These are phyloP conservation scores for Metschnikowia gelsemii DNA, from an alignment of 805 yeast genomes.

Conservation along the genomic window DNA sequence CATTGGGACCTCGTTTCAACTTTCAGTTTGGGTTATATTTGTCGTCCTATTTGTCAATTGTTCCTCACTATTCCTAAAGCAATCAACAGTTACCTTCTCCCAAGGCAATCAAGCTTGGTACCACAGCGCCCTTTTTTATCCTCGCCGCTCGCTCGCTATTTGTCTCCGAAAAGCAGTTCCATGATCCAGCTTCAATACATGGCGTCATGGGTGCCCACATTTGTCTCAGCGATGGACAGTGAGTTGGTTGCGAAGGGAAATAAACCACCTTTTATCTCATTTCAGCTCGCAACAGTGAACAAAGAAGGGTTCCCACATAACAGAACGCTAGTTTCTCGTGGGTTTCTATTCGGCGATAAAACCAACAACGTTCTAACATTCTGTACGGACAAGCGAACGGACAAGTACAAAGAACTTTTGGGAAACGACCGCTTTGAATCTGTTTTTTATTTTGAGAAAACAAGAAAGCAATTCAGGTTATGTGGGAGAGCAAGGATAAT, in stretches of 20 bases:
- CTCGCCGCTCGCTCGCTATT: too few species aligned
- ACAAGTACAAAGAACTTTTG: constrained; percentile 54
- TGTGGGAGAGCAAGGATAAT: constrained; percentile 59
- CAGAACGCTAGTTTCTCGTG: constrained; percentile 70
- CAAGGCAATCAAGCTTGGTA: too few species aligned
- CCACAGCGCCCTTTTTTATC: too few species aligned
- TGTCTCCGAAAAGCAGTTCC: too few species aligned
- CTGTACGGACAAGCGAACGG: constrained; percentile 70
- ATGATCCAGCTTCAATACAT: constrained; percentile 34
- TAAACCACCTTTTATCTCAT: constrained; percentile 51
- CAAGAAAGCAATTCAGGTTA: constrained; percentile 69
- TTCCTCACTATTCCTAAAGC: too few species aligned
- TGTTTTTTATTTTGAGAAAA: constrained; percentile 64
- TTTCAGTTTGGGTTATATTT: too few species aligned
- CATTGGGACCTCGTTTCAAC: too few species aligned
- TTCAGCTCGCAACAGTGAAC: constrained; percentile 70
- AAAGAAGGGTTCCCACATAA: constrained; percentile 54
- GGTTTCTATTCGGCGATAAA: constrained; percentile 69
- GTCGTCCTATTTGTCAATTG: too few species aligned
- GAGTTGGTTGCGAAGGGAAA: constrained; percentile 33
- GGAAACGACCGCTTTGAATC: constrained; percentile 65
- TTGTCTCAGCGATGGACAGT: constrained; percentile 51
- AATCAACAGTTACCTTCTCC: too few species aligned
- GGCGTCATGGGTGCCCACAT: constrained; percentile 79
- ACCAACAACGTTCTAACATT: constrained; percentile 66